Evolutionary conservation across 2,329 filamentous ascomycete species (phyloP).

Genomic region (Pseudogymnoascus sp.): DNA sequence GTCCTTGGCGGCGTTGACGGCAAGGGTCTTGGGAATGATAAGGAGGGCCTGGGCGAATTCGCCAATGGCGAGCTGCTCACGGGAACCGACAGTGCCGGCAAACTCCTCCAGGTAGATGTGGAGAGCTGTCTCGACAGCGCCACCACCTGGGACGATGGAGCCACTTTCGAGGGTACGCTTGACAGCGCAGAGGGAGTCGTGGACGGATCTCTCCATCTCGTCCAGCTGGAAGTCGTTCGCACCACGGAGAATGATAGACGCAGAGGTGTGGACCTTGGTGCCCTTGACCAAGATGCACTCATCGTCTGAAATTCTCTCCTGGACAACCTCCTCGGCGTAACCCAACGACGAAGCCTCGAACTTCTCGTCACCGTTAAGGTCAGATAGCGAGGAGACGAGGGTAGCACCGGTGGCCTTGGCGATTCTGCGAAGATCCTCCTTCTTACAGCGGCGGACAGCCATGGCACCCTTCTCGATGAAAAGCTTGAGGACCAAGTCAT

Average conservation of each 20-base stretch:
- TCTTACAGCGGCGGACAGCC: constrained; percentile 94
- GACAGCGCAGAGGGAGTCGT: constrained; percentile 92
- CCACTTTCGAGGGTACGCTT: constrained; percentile 96
- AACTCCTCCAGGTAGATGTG: constrained; percentile 99
- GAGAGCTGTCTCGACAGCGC: constrained; percentile 94
- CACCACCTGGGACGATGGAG: constrained; percentile 91
- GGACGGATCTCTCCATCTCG: constrained; percentile 97
- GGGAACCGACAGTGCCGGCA: constrained; percentile 90
- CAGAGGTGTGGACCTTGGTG: constrained; percentile 86
- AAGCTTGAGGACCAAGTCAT: constrained; percentile 87
- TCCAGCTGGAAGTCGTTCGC: constrained; percentile 95
- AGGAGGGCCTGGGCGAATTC: constrained; percentile 95
- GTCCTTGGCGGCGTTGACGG: constrained; percentile 95
- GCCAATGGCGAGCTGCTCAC: constrained; percentile 94
- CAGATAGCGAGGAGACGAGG: constrained; percentile 84
- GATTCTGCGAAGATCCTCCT: constrained; percentile 93
- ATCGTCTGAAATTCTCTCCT: constrained; percentile 97
- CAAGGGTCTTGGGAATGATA: constrained; percentile 89
- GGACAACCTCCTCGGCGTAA: constrained; percentile 88
- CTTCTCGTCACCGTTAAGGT: constrained; percentile 94
- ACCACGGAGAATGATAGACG: constrained; percentile 91
- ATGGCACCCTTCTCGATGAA: constrained; percentile 94
- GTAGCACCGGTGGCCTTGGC: constrained; percentile 93
- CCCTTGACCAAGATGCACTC: constrained; percentile 97
- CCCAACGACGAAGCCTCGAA: constrained; percentile 88